Evolutionary conservation across 768 basidiomycete species (phyloP).

Genomic region (Lentinula sp.): DNA sequence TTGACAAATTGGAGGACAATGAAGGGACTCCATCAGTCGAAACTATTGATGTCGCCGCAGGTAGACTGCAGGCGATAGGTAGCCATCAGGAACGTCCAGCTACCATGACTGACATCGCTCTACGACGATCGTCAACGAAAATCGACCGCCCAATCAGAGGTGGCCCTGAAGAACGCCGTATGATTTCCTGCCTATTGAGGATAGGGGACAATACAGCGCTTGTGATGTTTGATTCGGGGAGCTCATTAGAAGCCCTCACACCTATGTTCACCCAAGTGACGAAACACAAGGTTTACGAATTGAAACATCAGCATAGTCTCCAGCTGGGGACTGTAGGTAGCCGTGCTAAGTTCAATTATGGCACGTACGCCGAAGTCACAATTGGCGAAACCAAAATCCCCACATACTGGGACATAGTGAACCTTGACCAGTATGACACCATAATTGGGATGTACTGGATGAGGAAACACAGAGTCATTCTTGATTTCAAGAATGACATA

Average conservation of each 20-base stretch:
- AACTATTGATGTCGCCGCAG: too few relatives aligned
- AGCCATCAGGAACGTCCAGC: too few relatives aligned
- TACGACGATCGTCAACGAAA: too few relatives aligned
- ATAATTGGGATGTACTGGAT: not conserved
- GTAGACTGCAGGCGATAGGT: too few relatives aligned
- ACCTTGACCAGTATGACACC: not conserved
- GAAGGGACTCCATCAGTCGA: too few relatives aligned
- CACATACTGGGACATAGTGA: not conserved
- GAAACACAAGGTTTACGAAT: not conserved
- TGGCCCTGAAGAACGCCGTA: not conserved
- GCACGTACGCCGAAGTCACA: not conserved
- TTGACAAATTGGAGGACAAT: too few relatives aligned
- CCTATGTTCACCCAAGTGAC: not conserved
- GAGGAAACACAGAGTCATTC: not conserved
- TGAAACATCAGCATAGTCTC: not conserved
- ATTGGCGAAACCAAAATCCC: too few relatives aligned
- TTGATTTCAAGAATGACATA: not conserved
- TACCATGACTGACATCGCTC: too few relatives aligned
- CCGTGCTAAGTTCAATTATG: not conserved
- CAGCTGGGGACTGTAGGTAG: not conserved
- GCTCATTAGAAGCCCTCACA: not conserved
- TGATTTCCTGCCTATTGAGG: not conserved
- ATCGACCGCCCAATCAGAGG: too few relatives aligned
- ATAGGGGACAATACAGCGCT: not conserved
- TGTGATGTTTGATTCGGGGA: not conserved